Evolutionary conservation across 441 rosid species (phyloP), one percentile per base, ranked within the genome.

Genomic region (Euphorbia celastroides): DNA sequence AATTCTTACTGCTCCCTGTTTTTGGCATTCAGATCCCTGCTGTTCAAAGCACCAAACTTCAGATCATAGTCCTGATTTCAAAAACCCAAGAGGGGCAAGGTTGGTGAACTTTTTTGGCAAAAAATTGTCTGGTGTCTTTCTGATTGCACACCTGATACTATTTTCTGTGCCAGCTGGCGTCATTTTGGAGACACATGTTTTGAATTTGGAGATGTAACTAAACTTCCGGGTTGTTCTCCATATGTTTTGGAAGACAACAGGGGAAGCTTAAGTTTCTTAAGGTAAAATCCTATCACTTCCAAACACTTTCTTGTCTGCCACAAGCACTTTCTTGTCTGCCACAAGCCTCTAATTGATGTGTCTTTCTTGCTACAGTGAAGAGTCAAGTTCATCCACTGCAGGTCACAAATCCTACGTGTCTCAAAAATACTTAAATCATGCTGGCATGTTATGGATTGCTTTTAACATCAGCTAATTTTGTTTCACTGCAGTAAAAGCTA

Each of bases 351-450:
- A 56, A 75, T 74, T 80, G 62, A 68, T 71, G 27, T 75, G 23
- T 36, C 69, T 46, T 38, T 72, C 67, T 38, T 64, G 69, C 78
- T 62, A 78, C 87, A 87, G 97, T 69, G 96, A 87, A 72, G 96
- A 84, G 78, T 91, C 96, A 41, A 81, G 87, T 92, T 87, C 90
- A 12, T 87, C 94, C 69, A 79, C 83, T 62, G 88, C 92, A 88
- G 96, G 96, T 90, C 68, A 57, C 25, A 19, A 1, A 0, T 56
- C 57, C n/a, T n/a, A n/a, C n/a, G n/a, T n/a, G n/a, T n/a, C n/a
- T n/a, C n/a, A n/a, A n/a, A n/a, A n/a, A n/a, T n/a, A n/a, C n/a
- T 34, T 4, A 34, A 34, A 34, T 34, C 9, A 34, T 34, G 44
- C 12, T 62, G 36, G 7, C 68, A 22, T 36, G 7, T 11, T 23